Base-by-base conservation (phyloP, 306 rosid genomes). In the Vigna unguiculata region DNA sequence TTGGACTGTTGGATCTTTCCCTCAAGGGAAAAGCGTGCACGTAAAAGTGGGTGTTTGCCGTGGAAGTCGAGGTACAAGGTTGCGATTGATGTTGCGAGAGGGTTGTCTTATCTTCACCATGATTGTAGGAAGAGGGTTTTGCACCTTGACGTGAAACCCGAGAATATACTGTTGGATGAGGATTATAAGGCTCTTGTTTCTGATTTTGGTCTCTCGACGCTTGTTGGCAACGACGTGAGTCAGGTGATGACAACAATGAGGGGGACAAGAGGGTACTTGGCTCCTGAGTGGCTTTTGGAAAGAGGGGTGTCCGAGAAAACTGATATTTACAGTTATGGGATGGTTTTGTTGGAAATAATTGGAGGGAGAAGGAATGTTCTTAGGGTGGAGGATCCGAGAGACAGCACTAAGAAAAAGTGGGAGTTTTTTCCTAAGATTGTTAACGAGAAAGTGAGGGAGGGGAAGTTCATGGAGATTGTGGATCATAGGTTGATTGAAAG, bases 91-190 rank as follows among this genome's bases (percentile, higher is more conserved):
- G 92, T 95, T 21, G 98, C 98, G 0, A 92, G 77, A 14, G 98
- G 86, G 7, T 89, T 95, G 14, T 76, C 87, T 21, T 95, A 95
- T 52, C 87, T 95, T 51, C 98, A 95, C 80, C 92, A 86, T 25
- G 97, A 95, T 79, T 95, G 98, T 75, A 74, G 98, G 43, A 88
- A 91, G 1, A 89, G 86, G 66, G 62, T 95, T 68, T 62, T 95
- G 6, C 98, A 95, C 72, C 93, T 95, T 20, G 97, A 95, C 40
- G 96, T 95, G 13, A 95, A 95, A 72, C 98, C 98, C 3, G 98
- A 95, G 77, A 95, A 95, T 54, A 95, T 95, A 9, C 92, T 95
- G 0, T 40, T 95, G 6, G 96, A 95, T 63, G 97, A 89, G 80
- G 78, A 80, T 79, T 89, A 82, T 64, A 79, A 45, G 64, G 98